phyloP scores from a whole-genome alignment of 2,329 filamentous ascomycete species.

The Rugonectria rugulosa region DNA sequence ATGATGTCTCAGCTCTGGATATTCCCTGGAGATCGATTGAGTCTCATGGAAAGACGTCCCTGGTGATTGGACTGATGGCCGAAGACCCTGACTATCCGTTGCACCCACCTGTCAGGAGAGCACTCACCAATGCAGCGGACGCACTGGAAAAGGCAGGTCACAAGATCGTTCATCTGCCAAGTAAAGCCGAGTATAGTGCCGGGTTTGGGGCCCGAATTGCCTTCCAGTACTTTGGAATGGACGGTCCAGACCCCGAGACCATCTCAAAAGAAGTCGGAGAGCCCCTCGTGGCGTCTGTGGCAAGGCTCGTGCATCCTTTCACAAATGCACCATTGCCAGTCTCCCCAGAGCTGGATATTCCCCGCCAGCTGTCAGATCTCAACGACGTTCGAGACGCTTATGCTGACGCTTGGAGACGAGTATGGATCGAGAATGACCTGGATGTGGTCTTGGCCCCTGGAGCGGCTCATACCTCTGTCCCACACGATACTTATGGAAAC shows the following conservation, averaged over 20 bases:
- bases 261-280: conserved; percentile 28
- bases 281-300: conserved; percentile 30
- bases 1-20: conserved; percentile 51
- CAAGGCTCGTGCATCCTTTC: conserved; percentile 28
- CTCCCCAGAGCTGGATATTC: conserved; percentile 1
- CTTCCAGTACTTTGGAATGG: conserved; percentile 30
- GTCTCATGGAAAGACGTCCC: conserved; percentile 16
- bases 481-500: conserved; percentile 33
- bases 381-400: conserved; percentile 19
- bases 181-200: conserved; percentile 24
- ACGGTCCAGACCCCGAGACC: conserved; percentile 19
- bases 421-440: conserved; percentile 23
- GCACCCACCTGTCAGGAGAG: conserved; percentile 57
- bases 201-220: conserved; percentile 27
- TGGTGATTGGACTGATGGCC: conserved; percentile 57
- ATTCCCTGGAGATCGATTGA: conserved; percentile 54
- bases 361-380: conserved; percentile 7
- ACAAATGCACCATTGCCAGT: conserved; percentile 22
- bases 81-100: conserved; percentile 57
- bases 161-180: conserved; percentile 46
- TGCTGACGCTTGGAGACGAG: conserved; percentile 21
- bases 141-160: conserved; percentile 54
- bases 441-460: conserved; percentile 32
- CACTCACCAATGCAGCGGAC: conserved; percentile 50
- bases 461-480: conserved; percentile 24